Percentiles rank a stretch among this genome's conserved stretches.
Evolutionary conservation across 1,284 basidiomycete species (phyloP).

Genomic region (Boletus smithii): DNA sequence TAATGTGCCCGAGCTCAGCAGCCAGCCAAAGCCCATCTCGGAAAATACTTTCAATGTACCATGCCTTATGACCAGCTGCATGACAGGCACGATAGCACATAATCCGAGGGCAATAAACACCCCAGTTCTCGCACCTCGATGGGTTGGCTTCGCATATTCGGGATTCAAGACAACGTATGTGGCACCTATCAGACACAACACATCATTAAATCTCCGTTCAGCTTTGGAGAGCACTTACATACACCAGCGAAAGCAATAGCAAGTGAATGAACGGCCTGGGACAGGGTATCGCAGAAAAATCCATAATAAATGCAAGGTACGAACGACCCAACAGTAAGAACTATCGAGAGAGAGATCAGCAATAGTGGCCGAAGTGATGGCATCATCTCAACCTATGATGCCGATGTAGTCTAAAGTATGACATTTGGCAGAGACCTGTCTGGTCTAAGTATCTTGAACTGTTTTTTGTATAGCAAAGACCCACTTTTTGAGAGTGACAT

Average conservation of each 20-base stretch:
- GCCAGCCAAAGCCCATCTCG: slow-evolving; percentile 69
- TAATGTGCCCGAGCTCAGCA: slow-evolving; percentile 62
- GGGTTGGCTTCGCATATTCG: slow-evolving; percentile 71
- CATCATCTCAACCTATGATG: slow-evolving; percentile 48
- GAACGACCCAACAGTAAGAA: slow-evolving; percentile 78
- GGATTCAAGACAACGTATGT: slow-evolving; percentile 79
- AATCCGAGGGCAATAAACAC: slow-evolving; percentile 83
- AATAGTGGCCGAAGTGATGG: background rate
- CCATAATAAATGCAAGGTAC: slow-evolving; percentile 72
- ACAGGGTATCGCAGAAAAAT: slow-evolving; percentile 61
- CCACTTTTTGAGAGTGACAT: slow-evolving; percentile 70
- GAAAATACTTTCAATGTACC: slow-evolving; percentile 52
- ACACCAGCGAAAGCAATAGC: slow-evolving; percentile 56
- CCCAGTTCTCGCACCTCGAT: slow-evolving; percentile 73
- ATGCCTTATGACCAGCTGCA: slow-evolving; percentile 61
- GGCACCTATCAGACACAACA: slow-evolving; percentile 43
- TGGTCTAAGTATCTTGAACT: background rate
- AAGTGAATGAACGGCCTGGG: slow-evolving; percentile 52
- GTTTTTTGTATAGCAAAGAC: slow-evolving; percentile 13
- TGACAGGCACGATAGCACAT: slow-evolving; percentile 68
- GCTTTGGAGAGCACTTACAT: slow-evolving; percentile 44
- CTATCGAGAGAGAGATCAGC: slow-evolving; percentile 21
- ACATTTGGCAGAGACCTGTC: slow-evolving; percentile 48
- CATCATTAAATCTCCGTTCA: slow-evolving; percentile 7
- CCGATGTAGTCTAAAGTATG: slow-evolving; percentile 73